Evolutionary conservation across 2,329 filamentous ascomycete genomes (phyloP).

Genomic region (Talaromyces sp.): DNA sequence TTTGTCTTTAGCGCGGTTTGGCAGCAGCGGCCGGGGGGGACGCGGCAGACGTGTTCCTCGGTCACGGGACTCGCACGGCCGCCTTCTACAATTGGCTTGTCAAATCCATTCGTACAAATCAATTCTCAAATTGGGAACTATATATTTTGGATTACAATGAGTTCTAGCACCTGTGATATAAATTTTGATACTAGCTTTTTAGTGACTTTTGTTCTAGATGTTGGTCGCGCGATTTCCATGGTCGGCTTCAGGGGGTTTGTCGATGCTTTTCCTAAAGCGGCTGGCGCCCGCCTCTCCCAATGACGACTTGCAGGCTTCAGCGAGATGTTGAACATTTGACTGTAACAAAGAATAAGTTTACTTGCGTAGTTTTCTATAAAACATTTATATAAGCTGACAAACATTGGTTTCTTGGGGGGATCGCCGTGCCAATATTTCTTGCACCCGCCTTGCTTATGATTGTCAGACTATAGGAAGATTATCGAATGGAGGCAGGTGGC

Average conservation of each 20-base stretch:
- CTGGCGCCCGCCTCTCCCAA: too few relatives aligned
- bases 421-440: too few relatives aligned
- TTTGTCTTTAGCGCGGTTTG: constrained; percentile 7
- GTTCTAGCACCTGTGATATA: not conserved
- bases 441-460: too few relatives aligned
- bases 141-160: not conserved
- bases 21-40: constrained; percentile 11
- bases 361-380: too few relatives aligned
- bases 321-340: too few relatives aligned
- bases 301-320: too few relatives aligned
- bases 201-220: not conserved
- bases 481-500: too few relatives aligned
- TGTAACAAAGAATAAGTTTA: too few relatives aligned
- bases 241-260: not conserved
- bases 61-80: constrained; percentile 12
- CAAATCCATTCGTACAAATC: not conserved
- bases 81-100: not conserved
- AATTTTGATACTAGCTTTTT: not conserved
- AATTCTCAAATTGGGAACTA: not conserved
- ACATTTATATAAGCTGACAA: too few relatives aligned
- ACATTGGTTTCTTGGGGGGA: too few relatives aligned
- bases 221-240: not conserved
- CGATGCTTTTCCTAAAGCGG: not conserved
- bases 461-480: too few relatives aligned
- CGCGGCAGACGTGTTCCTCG: constrained; percentile 20